These are phyloP conservation scores for Hevea brasiliensis DNA, from an alignment of 345 rosid genomes.

Conservation along the genomic window DNA sequence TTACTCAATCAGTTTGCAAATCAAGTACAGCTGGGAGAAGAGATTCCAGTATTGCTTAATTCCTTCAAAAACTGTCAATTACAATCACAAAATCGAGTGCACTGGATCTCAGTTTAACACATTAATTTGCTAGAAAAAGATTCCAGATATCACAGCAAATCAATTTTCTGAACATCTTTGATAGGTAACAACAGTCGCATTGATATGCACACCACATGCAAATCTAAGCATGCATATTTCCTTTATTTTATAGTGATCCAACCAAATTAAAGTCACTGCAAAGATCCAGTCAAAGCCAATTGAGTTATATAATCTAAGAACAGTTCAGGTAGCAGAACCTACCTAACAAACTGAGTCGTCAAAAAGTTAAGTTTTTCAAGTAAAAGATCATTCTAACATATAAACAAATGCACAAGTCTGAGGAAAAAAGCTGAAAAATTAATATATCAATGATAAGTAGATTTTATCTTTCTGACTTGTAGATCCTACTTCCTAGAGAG, in stretches of 20 bases:
- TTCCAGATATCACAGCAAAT: neutral
- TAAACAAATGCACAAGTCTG: neutral
- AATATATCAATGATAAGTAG: neutral
- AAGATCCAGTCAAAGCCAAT: neutral
- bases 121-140: neutral
- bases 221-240: neutral
- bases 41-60: neutral
- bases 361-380: neutral
- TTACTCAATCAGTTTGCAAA: neutral
- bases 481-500: neutral
- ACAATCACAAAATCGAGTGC: neutral
- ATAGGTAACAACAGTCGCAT: neutral
- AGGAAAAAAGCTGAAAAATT: constrained; percentile 1
- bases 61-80: neutral
- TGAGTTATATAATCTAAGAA: neutral
- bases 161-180: no score
- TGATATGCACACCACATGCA: neutral
- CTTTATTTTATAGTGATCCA: neutral
- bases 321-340: neutral
- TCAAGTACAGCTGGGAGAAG: neutral
- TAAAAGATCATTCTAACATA: neutral
- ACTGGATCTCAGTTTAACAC: neutral
- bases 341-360: neutral
- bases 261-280: neutral
- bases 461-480: neutral